These are phyloP conservation scores for Penicillium italicum DNA, from an alignment of 2,329 filamentous ascomycete genomes.

Conservation along the genomic window DNA sequence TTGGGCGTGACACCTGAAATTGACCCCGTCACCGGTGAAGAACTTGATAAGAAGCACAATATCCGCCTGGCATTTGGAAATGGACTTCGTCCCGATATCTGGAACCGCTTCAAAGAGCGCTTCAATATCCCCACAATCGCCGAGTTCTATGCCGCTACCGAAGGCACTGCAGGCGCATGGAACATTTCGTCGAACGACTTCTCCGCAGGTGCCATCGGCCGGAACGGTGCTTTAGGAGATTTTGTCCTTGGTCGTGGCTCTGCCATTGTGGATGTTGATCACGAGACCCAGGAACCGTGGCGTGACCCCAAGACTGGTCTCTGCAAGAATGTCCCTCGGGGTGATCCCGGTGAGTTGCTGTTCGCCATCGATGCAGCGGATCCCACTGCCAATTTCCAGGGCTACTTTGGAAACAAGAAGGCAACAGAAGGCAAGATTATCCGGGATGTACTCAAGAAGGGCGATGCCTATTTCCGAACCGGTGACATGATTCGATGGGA, in stretches of 20 bases:
- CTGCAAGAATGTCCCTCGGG: slow-evolving; percentile 57
- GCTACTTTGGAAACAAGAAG: slow-evolving; percentile 71
- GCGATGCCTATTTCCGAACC: slow-evolving; percentile 77
- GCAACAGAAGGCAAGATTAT: slow-evolving; percentile 73
- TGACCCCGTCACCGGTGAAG: slow-evolving; percentile 62
- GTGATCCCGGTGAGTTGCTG: slow-evolving; percentile 71
- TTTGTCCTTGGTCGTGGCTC: slow-evolving; percentile 51
- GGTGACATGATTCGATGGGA: slow-evolving; percentile 78
- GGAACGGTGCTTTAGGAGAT: slow-evolving; percentile 61
- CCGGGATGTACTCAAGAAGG: slow-evolving; percentile 67
- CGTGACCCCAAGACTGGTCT: slow-evolving; percentile 68
- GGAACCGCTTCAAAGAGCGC: slow-evolving; percentile 76
- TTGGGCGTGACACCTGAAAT: slow-evolving; percentile 61
- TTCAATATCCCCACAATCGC: slow-evolving; percentile 70
- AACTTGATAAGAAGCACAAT: slow-evolving; percentile 67
- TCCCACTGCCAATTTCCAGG: slow-evolving; percentile 66
- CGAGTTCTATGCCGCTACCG: slow-evolving; percentile 79
- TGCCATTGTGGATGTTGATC: slow-evolving; percentile 67
- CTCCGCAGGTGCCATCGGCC: slow-evolving; percentile 72
- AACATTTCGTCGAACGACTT: slow-evolving; percentile 72
- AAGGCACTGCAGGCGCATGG: slow-evolving; percentile 66
- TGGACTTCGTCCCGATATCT: slow-evolving; percentile 78
- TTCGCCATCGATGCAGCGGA: slow-evolving; percentile 65
- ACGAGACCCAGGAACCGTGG: slow-evolving; percentile 62
- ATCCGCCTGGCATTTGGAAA: slow-evolving; percentile 80